These are phyloP conservation scores for Babesia ovata DNA, from an alignment of 169 alveolate species.

Conservation along the genomic window DNA sequence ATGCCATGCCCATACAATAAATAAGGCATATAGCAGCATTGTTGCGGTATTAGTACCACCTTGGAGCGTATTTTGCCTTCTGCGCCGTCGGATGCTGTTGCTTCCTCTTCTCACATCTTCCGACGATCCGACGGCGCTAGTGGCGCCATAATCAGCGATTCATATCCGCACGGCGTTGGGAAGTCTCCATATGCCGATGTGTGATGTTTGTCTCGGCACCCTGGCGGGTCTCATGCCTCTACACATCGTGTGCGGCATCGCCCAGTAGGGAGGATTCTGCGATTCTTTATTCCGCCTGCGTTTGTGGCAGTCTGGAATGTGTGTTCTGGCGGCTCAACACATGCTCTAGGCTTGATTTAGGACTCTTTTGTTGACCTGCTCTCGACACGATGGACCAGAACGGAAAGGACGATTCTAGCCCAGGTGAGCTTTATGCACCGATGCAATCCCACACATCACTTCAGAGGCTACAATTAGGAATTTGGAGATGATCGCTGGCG, in stretches of 20 bases:
- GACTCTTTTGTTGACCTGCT: too few species aligned
- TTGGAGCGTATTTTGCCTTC: background rate
- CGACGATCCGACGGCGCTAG: background rate
- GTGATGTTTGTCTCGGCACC: background rate
- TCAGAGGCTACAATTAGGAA: background rate
- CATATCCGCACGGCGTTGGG: background rate
- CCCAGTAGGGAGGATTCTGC: background rate
- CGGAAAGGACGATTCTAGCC: background rate
- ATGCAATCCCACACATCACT: background rate
- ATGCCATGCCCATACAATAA: too few species aligned
- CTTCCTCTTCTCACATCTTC: background rate
- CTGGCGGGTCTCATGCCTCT: background rate
- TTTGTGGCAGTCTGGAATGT: background rate
- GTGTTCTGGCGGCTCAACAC: background rate
- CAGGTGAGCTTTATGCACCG: background rate
- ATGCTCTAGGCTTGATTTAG: too few species aligned
- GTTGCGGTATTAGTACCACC: too few species aligned
- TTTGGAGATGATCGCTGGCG: background rate
- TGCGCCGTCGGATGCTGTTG: background rate
- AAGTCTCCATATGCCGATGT: background rate
- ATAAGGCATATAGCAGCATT: too few species aligned
- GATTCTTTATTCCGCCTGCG: background rate
- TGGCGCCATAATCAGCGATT: background rate
- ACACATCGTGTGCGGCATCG: conserved; percentile 8
- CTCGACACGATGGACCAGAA: background rate